phyloP scores from a whole-genome alignment of 768 basidiomycete genomes.

The Leccinum obscurum region DNA sequence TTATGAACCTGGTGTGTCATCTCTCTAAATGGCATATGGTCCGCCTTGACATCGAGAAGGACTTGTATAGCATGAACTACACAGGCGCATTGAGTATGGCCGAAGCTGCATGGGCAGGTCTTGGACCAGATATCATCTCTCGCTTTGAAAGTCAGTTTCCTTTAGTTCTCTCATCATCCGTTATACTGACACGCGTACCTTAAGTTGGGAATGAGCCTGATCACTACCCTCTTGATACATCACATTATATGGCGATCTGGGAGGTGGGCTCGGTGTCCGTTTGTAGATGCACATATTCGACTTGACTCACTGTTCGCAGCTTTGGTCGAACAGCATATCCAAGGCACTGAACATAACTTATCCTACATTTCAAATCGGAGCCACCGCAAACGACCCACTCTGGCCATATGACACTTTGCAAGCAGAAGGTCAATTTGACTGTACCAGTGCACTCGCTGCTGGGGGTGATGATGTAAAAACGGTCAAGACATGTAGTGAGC shows the following conservation, averaged over 20 bases:
- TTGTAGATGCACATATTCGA: neutral
- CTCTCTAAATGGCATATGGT: neutral
- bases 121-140: slow-evolving; percentile 38
- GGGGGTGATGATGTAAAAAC: slow-evolving; percentile 43
- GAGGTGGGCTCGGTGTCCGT: slow-evolving; percentile 34
- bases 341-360: slow-evolving; percentile 35
- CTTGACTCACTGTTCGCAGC: slow-evolving; percentile 25
- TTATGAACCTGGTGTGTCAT: slow-evolving; percentile 42
- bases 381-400: slow-evolving; percentile 50
- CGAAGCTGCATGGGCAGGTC: slow-evolving; percentile 39
- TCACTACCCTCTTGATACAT: slow-evolving; percentile 42
- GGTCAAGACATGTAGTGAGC: slow-evolving; percentile 51
- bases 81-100: slow-evolving; percentile 45
- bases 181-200: neutral
- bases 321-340: slow-evolving; percentile 52
- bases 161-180: neutral
- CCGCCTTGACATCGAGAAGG: slow-evolving; percentile 30
- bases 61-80: slow-evolving; percentile 45
- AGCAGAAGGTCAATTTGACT: slow-evolving; percentile 39
- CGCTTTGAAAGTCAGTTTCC: slow-evolving; percentile 44
- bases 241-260: slow-evolving; percentile 47
- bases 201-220: slow-evolving; percentile 56
- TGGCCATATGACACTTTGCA: slow-evolving; percentile 50
- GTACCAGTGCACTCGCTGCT: slow-evolving; percentile 48
- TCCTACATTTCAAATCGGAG: slow-evolving; percentile 50